Conservation (phyloP, 78 protist species). For the Chrysochromulina parva region DNA sequence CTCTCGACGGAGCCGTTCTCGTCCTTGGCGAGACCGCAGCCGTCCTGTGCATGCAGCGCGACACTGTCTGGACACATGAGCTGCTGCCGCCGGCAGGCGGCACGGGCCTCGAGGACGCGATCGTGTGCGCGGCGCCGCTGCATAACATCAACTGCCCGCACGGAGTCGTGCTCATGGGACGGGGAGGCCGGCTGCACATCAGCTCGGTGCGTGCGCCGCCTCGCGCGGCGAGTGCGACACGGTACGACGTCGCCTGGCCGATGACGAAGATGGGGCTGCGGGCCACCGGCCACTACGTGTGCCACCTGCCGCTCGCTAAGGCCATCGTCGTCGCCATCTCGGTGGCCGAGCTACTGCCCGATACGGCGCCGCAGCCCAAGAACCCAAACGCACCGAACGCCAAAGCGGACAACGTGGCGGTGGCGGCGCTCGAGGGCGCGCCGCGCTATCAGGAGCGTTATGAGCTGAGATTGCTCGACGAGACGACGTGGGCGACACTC, state of each 20-base stretch:
- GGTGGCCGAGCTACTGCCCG: neutral
- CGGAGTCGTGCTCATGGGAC: neutral
- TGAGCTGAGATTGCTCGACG: neutral
- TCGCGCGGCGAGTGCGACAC: neutral
- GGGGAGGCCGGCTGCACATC: neutral
- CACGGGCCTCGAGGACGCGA: too few relatives aligned
- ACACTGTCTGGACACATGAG: neutral
- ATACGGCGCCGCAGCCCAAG: neutral
- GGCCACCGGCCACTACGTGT: neutral
- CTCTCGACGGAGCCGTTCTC: neutral
- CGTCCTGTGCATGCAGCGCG: neutral
- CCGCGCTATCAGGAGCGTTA: neutral
- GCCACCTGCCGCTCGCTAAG: neutral
- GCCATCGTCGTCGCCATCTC: neutral
- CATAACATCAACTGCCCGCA: too few relatives aligned
- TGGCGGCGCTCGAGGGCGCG: neutral
- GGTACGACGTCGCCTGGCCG: neutral
- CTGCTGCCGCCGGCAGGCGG: neutral
- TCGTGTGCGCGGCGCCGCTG: too few relatives aligned
- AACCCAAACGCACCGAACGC: too few relatives aligned
- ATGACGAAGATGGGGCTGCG: neutral
- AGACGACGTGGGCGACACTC: neutral
- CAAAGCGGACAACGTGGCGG: neutral
- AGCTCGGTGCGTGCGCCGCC: neutral
- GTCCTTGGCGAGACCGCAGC: neutral